A percentile compares a stretch with the other conserved stretches of the same genome.
Evolutionary conservation across 2,329 filamentous ascomycete species (phyloP).

Genomic region (Colletotrichum filicis): DNA sequence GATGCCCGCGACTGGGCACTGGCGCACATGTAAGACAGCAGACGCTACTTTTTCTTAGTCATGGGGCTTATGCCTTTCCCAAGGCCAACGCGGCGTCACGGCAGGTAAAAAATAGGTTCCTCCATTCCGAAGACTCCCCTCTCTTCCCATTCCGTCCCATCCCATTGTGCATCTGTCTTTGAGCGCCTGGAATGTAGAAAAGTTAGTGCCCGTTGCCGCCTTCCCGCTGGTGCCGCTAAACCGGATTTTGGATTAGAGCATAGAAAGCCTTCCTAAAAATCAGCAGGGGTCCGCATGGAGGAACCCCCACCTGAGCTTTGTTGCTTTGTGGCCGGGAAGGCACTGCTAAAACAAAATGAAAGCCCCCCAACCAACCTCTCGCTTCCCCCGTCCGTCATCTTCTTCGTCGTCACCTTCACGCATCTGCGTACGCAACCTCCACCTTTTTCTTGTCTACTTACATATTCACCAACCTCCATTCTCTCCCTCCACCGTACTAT

Average conservation of each 20-base stretch:
- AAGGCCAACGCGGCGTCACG: background rate
- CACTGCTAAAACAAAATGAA: constrained; percentile 27
- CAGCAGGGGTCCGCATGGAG: constrained; percentile 17
- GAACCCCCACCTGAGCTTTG: constrained; percentile 28
- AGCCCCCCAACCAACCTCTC: constrained; percentile 27
- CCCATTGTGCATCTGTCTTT: constrained; percentile 15
- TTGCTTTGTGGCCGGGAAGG: background rate
- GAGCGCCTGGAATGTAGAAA: constrained; percentile 7
- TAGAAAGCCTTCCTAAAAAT: background rate
- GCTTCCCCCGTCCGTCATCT: background rate
- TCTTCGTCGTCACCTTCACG: constrained; percentile 26
- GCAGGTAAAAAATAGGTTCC: constrained; percentile 12
- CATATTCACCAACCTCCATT: constrained; percentile 21
- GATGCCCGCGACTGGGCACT: constrained; percentile 14
- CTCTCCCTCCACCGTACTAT: background rate
- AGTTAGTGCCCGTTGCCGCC: constrained; percentile 34
- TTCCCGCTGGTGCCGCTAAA: constrained; percentile 28
- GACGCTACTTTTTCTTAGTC: constrained; percentile 23
- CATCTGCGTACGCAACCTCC: constrained; percentile 19
- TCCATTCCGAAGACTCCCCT: constrained; percentile 7
- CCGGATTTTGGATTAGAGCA: constrained; percentile 1
- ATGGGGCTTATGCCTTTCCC: background rate
- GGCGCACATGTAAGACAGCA: constrained; percentile 20
- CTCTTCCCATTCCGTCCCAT: background rate
- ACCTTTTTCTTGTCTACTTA: constrained; percentile 8